These are phyloP conservation scores for Chlorella sp. DNA, from an alignment of 139 green algal species.

Conservation along the genomic window DNA sequence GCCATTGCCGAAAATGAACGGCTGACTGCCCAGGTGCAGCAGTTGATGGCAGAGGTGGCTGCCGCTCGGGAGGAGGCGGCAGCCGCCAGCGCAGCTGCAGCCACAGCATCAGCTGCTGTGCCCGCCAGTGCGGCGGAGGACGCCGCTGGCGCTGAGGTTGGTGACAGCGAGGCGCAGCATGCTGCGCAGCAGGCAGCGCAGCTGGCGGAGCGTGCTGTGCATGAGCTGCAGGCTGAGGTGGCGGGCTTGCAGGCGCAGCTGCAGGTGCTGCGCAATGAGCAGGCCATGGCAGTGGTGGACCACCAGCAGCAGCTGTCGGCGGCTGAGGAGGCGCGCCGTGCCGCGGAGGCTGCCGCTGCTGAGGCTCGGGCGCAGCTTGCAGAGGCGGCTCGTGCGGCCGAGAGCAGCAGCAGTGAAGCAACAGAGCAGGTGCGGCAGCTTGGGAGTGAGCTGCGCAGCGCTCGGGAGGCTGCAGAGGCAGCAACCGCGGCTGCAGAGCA, in stretches of 20 bases:
- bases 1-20: constrained; percentile 12
- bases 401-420: background rate
- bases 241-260: background rate
- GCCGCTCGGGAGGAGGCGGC: background rate
- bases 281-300: background rate
- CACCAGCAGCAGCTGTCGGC: background rate
- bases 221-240: background rate
- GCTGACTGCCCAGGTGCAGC: background rate
- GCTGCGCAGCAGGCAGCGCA: background rate
- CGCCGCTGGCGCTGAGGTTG: background rate
- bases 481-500: background rate
- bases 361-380: background rate
- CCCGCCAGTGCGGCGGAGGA: background rate
- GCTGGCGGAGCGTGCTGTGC: background rate
- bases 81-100: background rate
- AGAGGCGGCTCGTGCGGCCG: background rate
- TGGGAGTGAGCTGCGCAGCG: background rate
- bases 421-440: background rate
- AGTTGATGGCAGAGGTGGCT: constrained; percentile 6
- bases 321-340: background rate
- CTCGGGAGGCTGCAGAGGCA: background rate
- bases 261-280: background rate
- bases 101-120: background rate
- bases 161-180: background rate
- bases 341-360: background rate